Evolutionary conservation across 345 rosid species (phyloP), one percentile per base, ranked within the genome.

Genomic region (Pistacia atlantica): DNA sequence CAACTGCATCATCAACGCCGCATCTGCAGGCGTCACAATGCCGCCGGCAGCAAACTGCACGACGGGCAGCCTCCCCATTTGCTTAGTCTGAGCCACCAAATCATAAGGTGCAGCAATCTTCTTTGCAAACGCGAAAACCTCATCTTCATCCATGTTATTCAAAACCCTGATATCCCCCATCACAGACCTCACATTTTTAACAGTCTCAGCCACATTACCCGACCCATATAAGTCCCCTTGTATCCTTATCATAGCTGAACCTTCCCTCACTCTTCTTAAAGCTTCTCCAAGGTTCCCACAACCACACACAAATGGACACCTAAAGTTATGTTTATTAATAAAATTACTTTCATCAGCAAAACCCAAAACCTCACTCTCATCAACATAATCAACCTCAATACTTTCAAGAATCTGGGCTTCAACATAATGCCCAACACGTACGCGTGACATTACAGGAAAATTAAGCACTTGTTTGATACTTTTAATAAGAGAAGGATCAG

Each of bases 321-420:
- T 62, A 74, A 82, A 78, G 52, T 82, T 88, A 74, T 88, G 90
- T 83, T 85, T 88, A 75, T 82, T 86, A 57, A 85, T 83, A 73
- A 60, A 83, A 42, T 86, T 77, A 62, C 83, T 84, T 16, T 87
- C 89, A 61, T 89, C 91, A 0, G 90, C 91, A 2, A 86, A 8
- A 6, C 87, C 80, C 60, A 86, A 79, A 22, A 82, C 59, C 76
- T 92, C 94, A 70, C 88, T 86, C 74, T 91, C 97, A 76, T 92
- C 97, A 0, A 86, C 79, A 76, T 86, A 86, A 74, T 88, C 90
- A 9, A 89, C 84, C 3, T 83, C 89, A 54, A 83, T 67, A 20
- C 84, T 83, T 65, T 89, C 95, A 70, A 92, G 78, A 60, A 90
- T 85, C 89, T 90, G 90, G 51, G 93, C 92, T 60, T 91, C 96